Percentiles rank a stretch among this genome's conserved stretches.
Conservation (phyloP, 176 grass and related monocot genomes). For the Bromus sterilis region DNA sequence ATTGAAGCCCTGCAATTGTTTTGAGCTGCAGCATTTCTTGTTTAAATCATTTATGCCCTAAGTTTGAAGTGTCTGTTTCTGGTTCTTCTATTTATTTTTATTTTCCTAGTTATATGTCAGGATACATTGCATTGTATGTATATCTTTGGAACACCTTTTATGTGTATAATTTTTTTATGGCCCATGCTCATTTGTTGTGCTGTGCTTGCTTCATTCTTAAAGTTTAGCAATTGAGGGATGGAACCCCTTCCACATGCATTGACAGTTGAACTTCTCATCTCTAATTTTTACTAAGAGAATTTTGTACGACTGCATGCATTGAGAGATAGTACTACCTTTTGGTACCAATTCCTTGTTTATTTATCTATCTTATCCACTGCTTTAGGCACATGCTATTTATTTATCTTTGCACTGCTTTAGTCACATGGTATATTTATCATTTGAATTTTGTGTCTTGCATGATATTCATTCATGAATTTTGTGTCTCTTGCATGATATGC, state of each 20-base stretch:
- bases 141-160: slow-evolving; percentile 20
- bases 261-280: background rate
- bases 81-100: slow-evolving; percentile 14
- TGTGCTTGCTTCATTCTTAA: background rate
- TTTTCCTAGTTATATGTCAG: slow-evolving; percentile 19
- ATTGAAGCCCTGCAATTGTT: slow-evolving; percentile 56
- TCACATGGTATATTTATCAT: background rate
- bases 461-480: slow-evolving; percentile 17
- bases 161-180: background rate
- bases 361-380: background rate
- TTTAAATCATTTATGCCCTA: slow-evolving; percentile 64
- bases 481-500: background rate
- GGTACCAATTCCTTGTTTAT: background rate
- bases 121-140: background rate
- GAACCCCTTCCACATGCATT: background rate
- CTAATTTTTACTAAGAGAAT: background rate
- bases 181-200: background rate
- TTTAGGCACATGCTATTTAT: background rate
- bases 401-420: background rate
- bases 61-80: slow-evolving; percentile 47
- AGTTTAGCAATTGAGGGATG: background rate
- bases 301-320: background rate
- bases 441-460: background rate
- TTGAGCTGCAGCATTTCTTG: slow-evolving; percentile 79
- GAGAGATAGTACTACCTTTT: background rate